These are phyloP conservation scores for Xylariaceae sp. DNA, from an alignment of 2,329 filamentous ascomycete species.

Conservation along the genomic window DNA sequence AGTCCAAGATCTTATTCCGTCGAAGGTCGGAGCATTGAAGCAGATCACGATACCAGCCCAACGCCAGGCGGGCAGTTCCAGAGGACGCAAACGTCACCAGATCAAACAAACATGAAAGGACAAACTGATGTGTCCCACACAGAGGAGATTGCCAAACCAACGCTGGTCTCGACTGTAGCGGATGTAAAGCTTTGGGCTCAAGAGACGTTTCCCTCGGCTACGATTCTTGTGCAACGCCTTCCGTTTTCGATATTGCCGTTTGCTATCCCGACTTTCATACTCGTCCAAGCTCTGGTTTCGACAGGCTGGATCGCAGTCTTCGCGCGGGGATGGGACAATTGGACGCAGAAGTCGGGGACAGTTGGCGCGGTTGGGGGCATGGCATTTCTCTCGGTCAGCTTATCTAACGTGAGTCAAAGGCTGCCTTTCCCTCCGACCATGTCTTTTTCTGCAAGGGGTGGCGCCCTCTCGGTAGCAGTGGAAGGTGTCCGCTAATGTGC, in stretches of 20 bases:
- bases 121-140: background rate
- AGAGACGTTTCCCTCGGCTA: constrained; percentile 67
- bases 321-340: constrained; percentile 68
- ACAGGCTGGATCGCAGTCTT: constrained; percentile 74
- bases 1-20: too few relatives aligned
- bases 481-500: too few relatives aligned
- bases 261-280: constrained; percentile 69
- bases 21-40: too few relatives aligned
- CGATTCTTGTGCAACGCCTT: constrained; percentile 60
- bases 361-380: constrained; percentile 67
- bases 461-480: too few relatives aligned
- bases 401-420: constrained; percentile 61
- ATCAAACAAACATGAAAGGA: background rate
- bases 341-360: constrained; percentile 65
- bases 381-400: constrained; percentile 65
- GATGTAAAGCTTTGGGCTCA: constrained; percentile 54
- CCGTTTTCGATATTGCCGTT: constrained; percentile 67
- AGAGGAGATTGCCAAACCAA: constrained; percentile 25
- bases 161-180: constrained; percentile 46
- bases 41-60: too few relatives aligned
- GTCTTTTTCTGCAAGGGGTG: too few relatives aligned
- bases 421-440: too few relatives aligned
- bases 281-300: constrained; percentile 68
- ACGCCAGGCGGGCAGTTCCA: too few relatives aligned
- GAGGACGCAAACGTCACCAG: background rate